Conservation (phyloP, 2,329 filamentous ascomycete genomes). For the Aspergillus sp. region DNA sequence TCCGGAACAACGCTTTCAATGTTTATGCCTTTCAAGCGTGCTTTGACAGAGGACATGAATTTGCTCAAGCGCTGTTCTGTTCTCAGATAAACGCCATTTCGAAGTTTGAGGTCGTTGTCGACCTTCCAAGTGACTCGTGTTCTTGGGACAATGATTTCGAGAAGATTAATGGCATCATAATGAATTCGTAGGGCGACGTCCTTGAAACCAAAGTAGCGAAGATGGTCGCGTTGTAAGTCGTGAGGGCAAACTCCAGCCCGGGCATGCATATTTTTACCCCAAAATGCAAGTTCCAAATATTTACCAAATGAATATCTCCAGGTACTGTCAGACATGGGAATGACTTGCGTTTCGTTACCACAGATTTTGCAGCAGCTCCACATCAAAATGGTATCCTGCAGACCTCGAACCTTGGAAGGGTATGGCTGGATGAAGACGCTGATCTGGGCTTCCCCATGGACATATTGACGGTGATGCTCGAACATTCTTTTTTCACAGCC, state of each 20-base stretch:
- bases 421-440: conserved; percentile 83
- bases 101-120: conserved; percentile 83
- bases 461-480: conserved; percentile 93
- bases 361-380: conserved; percentile 96
- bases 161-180: conserved; percentile 85
- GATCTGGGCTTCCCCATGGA: conserved; percentile 90
- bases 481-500: conserved; percentile 84
- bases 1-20: conserved; percentile 87
- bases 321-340: conserved; percentile 86
- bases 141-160: conserved; percentile 90
- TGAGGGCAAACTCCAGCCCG: conserved; percentile 76
- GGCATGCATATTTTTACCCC: conserved; percentile 77
- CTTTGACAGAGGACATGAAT: conserved; percentile 84
- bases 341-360: conserved; percentile 81
- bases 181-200: conserved; percentile 84
- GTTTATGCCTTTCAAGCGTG: conserved; percentile 79
- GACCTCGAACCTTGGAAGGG: conserved; percentile 58
- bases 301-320: conserved; percentile 99
- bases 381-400: conserved; percentile 81
- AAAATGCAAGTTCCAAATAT: conserved; percentile 95
- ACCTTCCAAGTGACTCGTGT: conserved; percentile 96
- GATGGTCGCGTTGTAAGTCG: conserved; percentile 86
- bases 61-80: conserved; percentile 76
- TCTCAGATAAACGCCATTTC: conserved; percentile 82
- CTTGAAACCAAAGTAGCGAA: conserved; percentile 85